Percentiles rank a stretch among this genome's conserved stretches.
Conservation (phyloP, 805 yeast genomes). For the Sugiyamaella marilandica region DNA sequence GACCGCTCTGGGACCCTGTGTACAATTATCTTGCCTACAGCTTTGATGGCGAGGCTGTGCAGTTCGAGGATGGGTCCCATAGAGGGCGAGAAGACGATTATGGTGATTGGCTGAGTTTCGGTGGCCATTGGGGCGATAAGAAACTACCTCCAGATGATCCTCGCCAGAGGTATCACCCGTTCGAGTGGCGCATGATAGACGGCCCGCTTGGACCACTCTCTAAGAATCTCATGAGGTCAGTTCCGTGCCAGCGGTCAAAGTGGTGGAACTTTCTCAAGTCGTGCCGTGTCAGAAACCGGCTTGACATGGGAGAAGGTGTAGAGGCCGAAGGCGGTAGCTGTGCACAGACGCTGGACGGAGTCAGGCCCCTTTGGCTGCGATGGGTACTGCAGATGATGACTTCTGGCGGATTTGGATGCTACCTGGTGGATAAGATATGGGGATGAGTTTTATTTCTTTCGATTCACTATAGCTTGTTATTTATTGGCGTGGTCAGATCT, state of each 20-base stretch:
- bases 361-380: slow-evolving; percentile 50
- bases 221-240: slow-evolving; percentile 64
- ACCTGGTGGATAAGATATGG: slow-evolving; percentile 28
- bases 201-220: slow-evolving; percentile 90
- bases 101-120: slow-evolving; percentile 73
- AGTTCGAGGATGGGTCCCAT: slow-evolving; percentile 38
- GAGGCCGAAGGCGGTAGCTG: slow-evolving; percentile 87
- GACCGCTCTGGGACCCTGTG: slow-evolving; percentile 92
- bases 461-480: not conserved
- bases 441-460: slow-evolving; percentile 18
- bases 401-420: slow-evolving; percentile 33
- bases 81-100: slow-evolving; percentile 49
- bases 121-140: slow-evolving; percentile 90
- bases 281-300: slow-evolving; percentile 70
- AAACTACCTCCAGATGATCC: slow-evolving; percentile 62
- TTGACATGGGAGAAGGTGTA: slow-evolving; percentile 80
- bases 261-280: slow-evolving; percentile 91
- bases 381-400: slow-evolving; percentile 34
- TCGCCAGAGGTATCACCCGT: slow-evolving; percentile 81
- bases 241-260: slow-evolving; percentile 77
- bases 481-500: too few species aligned
- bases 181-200: slow-evolving; percentile 84
- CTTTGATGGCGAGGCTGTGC: slow-evolving; percentile 53
- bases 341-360: slow-evolving; percentile 55
- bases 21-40: slow-evolving; percentile 78